Evolutionary conservation across 257 asterid genomes (phyloP), one percentile per base, ranked within the genome.

Genomic region (Nicotiana noctiflora): DNA sequence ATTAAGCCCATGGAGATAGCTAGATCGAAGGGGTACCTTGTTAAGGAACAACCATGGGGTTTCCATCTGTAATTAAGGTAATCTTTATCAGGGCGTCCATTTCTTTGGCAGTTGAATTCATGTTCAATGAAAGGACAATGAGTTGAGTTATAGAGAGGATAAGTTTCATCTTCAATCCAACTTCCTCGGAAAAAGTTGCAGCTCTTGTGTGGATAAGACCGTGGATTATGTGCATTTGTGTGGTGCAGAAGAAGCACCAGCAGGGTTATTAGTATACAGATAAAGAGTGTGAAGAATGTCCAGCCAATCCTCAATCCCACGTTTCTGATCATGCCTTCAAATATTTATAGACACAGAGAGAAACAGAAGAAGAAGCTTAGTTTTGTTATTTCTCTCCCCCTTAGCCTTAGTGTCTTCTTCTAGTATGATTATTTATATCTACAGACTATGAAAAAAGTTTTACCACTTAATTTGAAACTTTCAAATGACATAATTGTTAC

Each of bases 51-150:
- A 84, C 75, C 86, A 66, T 57, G 85, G 68, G 98, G 98, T 53
- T 90, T 92, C 98, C 98, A 94, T 53, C 84, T 81, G 89, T 93
- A 94, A 44, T 60, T 75, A 63, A 88, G 93, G 89, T 91, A 94
- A 77, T 79, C 55, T 13, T 83, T 32, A 44, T 94, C 98, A 31
- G 90, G 85, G 68, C 98, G 97, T 79, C 97, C 98, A 72, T 94
- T 94, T 3, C 83, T 85, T 49, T 11, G 86, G 91, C 96, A 94
- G 81, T 87, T 88, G 89, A 90, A 94, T 80, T 88, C 95, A n/a
- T 55, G 88, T 86, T 93, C 96, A 6, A 92, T 90, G 83, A 94
- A 93, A 31, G 98, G 98, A 57, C 98, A 94, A 19, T 86, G 77
- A n/a, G 86, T 57, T 19, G 91, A 86, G 84, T 87, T 83, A 82